Conservation (phyloP, 2,329 filamentous ascomycete species). For the Bipolaris sorokiniana region DNA sequence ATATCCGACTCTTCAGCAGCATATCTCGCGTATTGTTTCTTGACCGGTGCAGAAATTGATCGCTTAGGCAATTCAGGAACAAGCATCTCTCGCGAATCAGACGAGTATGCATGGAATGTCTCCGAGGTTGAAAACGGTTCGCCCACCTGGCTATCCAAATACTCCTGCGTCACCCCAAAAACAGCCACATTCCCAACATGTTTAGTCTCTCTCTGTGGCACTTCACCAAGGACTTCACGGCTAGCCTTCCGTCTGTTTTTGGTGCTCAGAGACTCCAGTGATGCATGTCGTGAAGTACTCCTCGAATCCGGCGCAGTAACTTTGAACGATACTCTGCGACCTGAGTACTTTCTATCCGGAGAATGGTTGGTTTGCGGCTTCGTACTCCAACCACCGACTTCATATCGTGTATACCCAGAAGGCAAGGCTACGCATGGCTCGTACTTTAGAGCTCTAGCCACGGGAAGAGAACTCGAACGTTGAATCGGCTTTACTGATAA, state of each 20-base stretch:
- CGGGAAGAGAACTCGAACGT: conserved; percentile 25
- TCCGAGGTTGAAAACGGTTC: conserved; percentile 19
- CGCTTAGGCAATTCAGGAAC: conserved; percentile 19
- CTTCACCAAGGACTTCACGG: conserved; percentile 26
- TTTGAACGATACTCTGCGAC: conserved; percentile 38
- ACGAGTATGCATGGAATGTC: conserved; percentile 17
- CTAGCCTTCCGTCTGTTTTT: conserved; percentile 33
- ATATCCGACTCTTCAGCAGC: conserved; percentile 25
- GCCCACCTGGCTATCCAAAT: conserved; percentile 35
- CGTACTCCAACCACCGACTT: conserved; percentile 14
- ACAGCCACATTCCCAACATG: conserved; percentile 31
- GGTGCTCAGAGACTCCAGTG: conserved; percentile 37
- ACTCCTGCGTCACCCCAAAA: conserved; percentile 39
- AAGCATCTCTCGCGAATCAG: conserved; percentile 20
- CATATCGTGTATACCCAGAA: conserved; percentile 14
- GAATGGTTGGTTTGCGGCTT: conserved; percentile 14
- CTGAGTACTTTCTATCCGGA: conserved; percentile 29
- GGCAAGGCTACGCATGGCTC: conserved; percentile 12
- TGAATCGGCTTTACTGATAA: conserved; percentile 17
- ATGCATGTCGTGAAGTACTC: conserved; percentile 25
- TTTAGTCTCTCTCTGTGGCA: conserved; percentile 33
- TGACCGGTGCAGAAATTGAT: conserved; percentile 5
- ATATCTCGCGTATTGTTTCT: conserved; percentile 21
- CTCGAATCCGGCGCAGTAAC: conserved; percentile 13
- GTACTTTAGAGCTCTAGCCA: conserved; percentile 21